Base-by-base conservation (phyloP, 371 early-diverging fungal genomes). In the Zopfochytrium polystomum region DNA sequence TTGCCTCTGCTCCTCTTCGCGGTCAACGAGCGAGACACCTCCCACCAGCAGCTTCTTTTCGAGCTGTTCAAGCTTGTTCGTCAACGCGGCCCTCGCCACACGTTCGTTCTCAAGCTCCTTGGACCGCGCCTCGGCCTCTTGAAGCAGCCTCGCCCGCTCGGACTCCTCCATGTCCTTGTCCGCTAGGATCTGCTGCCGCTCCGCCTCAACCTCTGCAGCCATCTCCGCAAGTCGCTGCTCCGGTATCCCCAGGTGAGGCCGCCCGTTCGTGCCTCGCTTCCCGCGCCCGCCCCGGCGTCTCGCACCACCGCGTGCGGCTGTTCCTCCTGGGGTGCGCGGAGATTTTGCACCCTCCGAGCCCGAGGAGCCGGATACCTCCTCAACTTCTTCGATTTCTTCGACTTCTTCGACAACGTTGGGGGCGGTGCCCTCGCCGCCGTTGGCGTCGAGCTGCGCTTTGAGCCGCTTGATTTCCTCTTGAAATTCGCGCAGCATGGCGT, bases 391-490 rank as follows among this genome's bases (percentile, higher is more conserved):
- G 25, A 68, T 66, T 43, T 75, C 75, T 55, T 72, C 75, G n/a
- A 67, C 67, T 53, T 76, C 75, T 22, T 66, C 67, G 47, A 67
- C 68, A 25, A 70, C 62, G 9, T 55, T n/a, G 26, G n/a, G n/a
- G n/a, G n/a, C n/a, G n/a, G n/a, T n/a, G n/a, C n/a, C n/a, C n/a
- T n/a, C n/a, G n/a, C n/a, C n/a, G n/a, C n/a, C n/a, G n/a, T 64
- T 75, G 26, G 60, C 63, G 45, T 80, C 83, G 43, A 83, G 68
- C 64, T 69, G 62, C 30, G 55, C 65, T 52, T 75, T 78, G 46
- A 84, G 75, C 31, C 72, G 52, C 62, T 75, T 68, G 63, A 84
- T 82, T 55, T 84, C 84, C 58, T 84, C 82, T 63, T 82, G 82
- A 58, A 80, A 80, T 57, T 78, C 76, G 30, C 82, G 66, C 42